Base-by-base conservation (phyloP, 2,329 filamentous ascomycete genomes). In the Pseudogymnoascus sp. region DNA sequence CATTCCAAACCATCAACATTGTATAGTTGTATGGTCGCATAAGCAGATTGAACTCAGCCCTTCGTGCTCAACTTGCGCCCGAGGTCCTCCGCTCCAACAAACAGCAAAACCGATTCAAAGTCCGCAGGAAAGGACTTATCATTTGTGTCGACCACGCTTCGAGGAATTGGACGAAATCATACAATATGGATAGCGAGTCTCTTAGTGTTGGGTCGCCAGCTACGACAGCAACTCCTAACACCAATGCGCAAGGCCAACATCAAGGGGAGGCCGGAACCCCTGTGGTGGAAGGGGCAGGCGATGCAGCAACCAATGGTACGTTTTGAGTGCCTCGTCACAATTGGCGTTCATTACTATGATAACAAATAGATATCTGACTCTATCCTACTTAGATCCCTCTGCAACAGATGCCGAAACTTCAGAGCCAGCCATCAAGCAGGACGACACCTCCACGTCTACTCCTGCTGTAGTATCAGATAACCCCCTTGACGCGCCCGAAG, bases 401-500 rank as follows among this genome's bases (percentile, higher is more conserved):
- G 89, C 89, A 84, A 78, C 78, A 25, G 83, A 85, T 66, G 64
- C 66, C 58, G 68, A 74, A 22, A 68, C 74, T 39, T 68, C 72
- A 61, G 81, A 84, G 39, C 74, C 77, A 57, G 74, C 74, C 35
- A 79, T 84, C 60, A 85, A 85, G 73, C 82, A 85, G 71, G 84
- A 87, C 66, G 84, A 87, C 66, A 83, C 78, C 68, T 78, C 80
- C 38, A 82, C 83, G 32, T 79, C 81, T 59, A 83, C 81, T 18
- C 79, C 84, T 63, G 78, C 78, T 64, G 77, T 70, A 54, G 71
- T 74, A 60, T 82, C 81, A 35, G 85, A 88, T 70, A 88, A 86
- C 70, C 82, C 84, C n/a, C 77, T 87, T 67, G 85, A 91, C 77
- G 85, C 85, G 61, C 85, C 86, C 39, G 79, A 83, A 63, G 86